Conservation (phyloP, 2,329 filamentous ascomycete species). For the Alternaria sp. region DNA sequence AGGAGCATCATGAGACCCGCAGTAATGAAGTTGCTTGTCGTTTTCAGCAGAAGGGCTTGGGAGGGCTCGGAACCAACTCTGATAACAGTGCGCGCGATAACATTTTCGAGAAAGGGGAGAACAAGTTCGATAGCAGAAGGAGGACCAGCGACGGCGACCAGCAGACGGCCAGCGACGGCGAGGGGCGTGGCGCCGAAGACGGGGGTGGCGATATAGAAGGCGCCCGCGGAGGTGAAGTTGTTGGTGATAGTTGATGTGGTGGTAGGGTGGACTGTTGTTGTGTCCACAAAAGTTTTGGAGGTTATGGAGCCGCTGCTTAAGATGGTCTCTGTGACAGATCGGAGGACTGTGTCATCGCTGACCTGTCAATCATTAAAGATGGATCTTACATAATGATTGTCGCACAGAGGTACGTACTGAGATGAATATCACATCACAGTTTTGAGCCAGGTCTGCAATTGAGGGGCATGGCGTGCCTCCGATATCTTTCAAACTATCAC, state of each 20-base stretch:
- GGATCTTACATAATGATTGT: constrained; percentile 26
- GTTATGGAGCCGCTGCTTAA: constrained; percentile 25
- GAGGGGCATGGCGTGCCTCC: constrained; percentile 28
- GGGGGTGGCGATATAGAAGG: constrained; percentile 55
- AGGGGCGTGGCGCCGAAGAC: constrained; percentile 62
- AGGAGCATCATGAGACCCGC: constrained; percentile 61
- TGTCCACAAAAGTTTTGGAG: constrained; percentile 59
- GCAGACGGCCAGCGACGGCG: constrained; percentile 56
- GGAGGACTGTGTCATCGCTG: constrained; percentile 55
- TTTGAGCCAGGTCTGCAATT: constrained; percentile 27
- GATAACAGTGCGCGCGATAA: constrained; percentile 54
- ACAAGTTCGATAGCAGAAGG: constrained; percentile 46
- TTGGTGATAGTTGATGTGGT: constrained; percentile 47
- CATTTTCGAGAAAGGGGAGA: constrained; percentile 52
- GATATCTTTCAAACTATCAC: constrained; percentile 43
- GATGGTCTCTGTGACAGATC: constrained; percentile 42
- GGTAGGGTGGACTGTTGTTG: constrained; percentile 60
- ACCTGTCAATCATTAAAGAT: constrained; percentile 20
- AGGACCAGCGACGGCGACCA: constrained; percentile 59
- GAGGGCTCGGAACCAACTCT: constrained; percentile 54
- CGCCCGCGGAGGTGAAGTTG: constrained; percentile 38
- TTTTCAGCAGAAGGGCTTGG: constrained; percentile 59
- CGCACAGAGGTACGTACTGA: constrained; percentile 42
- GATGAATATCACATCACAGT: constrained; percentile 40
- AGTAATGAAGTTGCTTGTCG: constrained; percentile 59